A percentile compares a stretch with the other conserved stretches of the same genome.
Evolutionary conservation across 2,329 filamentous ascomycete species (phyloP).

Genomic region (Pseudopithomyces maydicus): DNA sequence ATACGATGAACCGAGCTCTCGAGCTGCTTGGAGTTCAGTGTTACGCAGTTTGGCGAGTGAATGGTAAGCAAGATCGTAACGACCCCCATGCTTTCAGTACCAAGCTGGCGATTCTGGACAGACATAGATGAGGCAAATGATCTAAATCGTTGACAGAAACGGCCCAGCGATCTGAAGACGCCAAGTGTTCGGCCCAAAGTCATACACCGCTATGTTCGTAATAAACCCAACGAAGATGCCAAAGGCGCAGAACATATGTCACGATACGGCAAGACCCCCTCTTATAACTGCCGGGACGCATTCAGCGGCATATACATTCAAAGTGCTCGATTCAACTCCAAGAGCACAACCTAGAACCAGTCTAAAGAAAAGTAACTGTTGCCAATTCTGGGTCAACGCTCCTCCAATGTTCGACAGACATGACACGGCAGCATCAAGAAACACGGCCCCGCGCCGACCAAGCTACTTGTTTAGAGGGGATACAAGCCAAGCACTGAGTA

Average conservation of each 20-base stretch:
- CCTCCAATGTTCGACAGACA: conserved; percentile 7
- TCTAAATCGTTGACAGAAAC: conserved; percentile 31
- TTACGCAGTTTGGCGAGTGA: conserved; percentile 38
- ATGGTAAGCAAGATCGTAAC: conserved; percentile 40
- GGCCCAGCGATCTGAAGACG: conserved; percentile 35
- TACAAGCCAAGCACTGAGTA: conserved; percentile 21
- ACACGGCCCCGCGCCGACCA: conserved; percentile 32
- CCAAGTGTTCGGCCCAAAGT: conserved; percentile 29
- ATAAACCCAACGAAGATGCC: conserved; percentile 33
- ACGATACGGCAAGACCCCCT: conserved; percentile 47
- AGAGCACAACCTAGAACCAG: background rate
- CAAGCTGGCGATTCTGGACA: conserved; percentile 38
- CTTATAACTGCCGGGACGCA: conserved; percentile 44
- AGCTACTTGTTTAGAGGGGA: conserved; percentile 30
- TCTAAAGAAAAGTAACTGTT: conserved; percentile 7
- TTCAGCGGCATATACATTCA: conserved; percentile 34
- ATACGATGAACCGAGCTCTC: conserved; percentile 50
- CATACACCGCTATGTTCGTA: conserved; percentile 42
- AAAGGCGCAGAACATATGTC: conserved; percentile 43
- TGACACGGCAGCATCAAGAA: conserved; percentile 28
- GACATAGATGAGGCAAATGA: conserved; percentile 35
- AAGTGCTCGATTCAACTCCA: background rate
- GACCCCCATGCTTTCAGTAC: conserved; percentile 42
- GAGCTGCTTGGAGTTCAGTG: conserved; percentile 43
- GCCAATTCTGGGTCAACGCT: conserved; percentile 9